Evolutionary conservation across 164 flowering plant genomes (phyloP).

Genomic region (Macadamia integrifolia): DNA sequence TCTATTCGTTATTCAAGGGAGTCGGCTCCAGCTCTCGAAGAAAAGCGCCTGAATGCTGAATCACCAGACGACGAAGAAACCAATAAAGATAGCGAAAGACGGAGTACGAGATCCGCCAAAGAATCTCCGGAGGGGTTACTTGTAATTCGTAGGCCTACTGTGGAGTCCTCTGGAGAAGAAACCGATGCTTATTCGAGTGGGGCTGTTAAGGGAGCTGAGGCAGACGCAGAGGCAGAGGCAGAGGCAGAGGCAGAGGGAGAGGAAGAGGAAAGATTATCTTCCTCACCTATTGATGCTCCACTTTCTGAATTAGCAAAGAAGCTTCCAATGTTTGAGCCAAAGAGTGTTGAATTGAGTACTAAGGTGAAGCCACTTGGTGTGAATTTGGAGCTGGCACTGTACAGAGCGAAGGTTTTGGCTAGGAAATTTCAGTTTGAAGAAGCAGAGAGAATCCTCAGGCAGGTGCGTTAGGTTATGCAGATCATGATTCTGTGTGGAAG

Average conservation of each 20-base stretch:
- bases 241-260: constrained; percentile 5
- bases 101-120: constrained; percentile 4
- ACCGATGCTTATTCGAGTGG: constrained; percentile 2
- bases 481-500: background rate
- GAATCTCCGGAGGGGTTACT: constrained; percentile 27
- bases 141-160: constrained; percentile 58
- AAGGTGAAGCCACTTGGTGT: constrained; percentile 51
- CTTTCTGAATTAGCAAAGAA: constrained; percentile 64
- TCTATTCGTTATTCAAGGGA: constrained; percentile 27
- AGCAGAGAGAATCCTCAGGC: constrained; percentile 54
- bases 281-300: constrained; percentile 38
- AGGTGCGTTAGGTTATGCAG: constrained; percentile 32
- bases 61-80: constrained; percentile 7
- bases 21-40: constrained; percentile 25
- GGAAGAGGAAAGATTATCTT: constrained; percentile 9
- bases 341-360: constrained; percentile 31
- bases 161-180: constrained; percentile 31
- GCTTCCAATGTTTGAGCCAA: constrained; percentile 81
- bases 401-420: constrained; percentile 59
- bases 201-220: constrained; percentile 12
- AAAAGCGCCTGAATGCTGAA: constrained; percentile 15
- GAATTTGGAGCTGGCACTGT: constrained; percentile 82
- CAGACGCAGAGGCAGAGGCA: too few species aligned
- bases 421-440: constrained; percentile 51
- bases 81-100: constrained; percentile 4